phyloP scores from a whole-genome alignment of 2,329 filamentous ascomycete genomes.

The Fusarium fujikuroi region DNA sequence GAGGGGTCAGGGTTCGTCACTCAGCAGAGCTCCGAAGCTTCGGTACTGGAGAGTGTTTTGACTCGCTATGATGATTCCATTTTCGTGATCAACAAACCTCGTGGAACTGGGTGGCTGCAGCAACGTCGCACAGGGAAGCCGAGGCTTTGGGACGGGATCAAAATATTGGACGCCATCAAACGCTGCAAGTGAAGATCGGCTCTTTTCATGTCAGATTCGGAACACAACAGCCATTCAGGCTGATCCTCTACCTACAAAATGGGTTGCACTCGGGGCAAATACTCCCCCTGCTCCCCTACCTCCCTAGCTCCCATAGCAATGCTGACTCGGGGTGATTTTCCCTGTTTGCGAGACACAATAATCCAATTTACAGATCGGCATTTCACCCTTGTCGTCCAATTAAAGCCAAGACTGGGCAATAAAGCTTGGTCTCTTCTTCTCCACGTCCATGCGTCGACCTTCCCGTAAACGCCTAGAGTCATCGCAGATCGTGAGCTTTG shows the following conservation, averaged over 20 bases:
- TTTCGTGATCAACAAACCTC: constrained; percentile 13
- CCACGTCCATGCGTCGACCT: constrained; percentile 22
- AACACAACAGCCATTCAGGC: constrained; percentile 8
- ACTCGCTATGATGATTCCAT: background rate
- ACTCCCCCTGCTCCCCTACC: background rate
- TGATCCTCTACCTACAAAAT: constrained; percentile 1
- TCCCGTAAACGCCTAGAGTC: constrained; percentile 32
- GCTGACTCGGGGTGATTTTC: constrained; percentile 21
- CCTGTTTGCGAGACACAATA: constrained; percentile 7
- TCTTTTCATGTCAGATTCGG: constrained; percentile 19
- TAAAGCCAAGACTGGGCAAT: constrained; percentile 10
- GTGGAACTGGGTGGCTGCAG: background rate
- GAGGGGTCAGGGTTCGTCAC: background rate
- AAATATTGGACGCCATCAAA: background rate
- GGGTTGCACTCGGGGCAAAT: constrained; percentile 20
- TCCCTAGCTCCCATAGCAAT: background rate
- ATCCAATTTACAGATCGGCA: constrained; percentile 22
- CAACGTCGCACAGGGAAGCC: constrained; percentile 7
- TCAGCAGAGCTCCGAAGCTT: background rate
- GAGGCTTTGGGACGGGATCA: background rate
- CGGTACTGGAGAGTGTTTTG: background rate
- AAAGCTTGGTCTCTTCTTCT: constrained; percentile 18
- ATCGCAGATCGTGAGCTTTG: constrained; percentile 22
- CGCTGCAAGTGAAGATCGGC: background rate
- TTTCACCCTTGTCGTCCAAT: constrained; percentile 20